These are phyloP conservation scores for Cercophora scortea DNA, from an alignment of 495 filamentous ascomycete species.

Conservation along the genomic window DNA sequence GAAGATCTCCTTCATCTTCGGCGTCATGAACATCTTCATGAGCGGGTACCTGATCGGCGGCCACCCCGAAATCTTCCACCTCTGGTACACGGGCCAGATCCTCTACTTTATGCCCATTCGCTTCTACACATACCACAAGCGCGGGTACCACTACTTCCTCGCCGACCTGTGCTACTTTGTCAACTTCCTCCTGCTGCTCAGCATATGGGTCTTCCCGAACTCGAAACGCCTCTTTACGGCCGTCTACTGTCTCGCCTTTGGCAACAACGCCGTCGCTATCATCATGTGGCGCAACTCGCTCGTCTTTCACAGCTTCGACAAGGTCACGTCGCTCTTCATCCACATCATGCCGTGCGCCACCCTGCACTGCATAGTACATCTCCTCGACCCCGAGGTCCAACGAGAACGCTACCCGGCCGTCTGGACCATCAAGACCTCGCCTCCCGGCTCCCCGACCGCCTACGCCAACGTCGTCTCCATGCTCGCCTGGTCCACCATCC, in stretches of 20 bases:
- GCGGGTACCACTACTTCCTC: conserved; percentile 94
- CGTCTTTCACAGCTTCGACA: conserved; percentile 96
- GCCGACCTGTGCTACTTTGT: conserved; percentile 98
- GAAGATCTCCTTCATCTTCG: conserved; percentile 92
- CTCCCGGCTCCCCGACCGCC: conserved; percentile 60
- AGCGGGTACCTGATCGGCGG: conserved; percentile 90
- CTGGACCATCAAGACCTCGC: conserved; percentile 69
- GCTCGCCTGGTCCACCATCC: conserved; percentile 88
- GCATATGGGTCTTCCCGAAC: conserved; percentile 82
- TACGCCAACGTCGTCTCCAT: conserved; percentile 72
- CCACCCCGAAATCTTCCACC: conserved; percentile 76
- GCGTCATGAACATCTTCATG: conserved; percentile 93
- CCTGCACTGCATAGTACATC: conserved; percentile 84
- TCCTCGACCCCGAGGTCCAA: conserved; percentile 58
- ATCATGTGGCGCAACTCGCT: conserved; percentile 99
- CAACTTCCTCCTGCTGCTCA: conserved; percentile 76
- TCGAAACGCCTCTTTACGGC: conserved; percentile 91
- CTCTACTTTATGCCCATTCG: conserved; percentile 95
- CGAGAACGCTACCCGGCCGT: conserved; percentile 76
- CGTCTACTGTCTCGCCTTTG: conserved; percentile 84
- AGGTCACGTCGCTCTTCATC: conserved; percentile 92
- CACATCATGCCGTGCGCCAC: conserved; percentile 97
- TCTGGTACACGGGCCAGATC: conserved; percentile 84
- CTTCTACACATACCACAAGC: conserved; percentile 79
- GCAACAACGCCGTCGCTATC: conserved; percentile 96